Base-by-base conservation (phyloP, 1,284 basidiomycete genomes). In the Agroathelia rolfsii region DNA sequence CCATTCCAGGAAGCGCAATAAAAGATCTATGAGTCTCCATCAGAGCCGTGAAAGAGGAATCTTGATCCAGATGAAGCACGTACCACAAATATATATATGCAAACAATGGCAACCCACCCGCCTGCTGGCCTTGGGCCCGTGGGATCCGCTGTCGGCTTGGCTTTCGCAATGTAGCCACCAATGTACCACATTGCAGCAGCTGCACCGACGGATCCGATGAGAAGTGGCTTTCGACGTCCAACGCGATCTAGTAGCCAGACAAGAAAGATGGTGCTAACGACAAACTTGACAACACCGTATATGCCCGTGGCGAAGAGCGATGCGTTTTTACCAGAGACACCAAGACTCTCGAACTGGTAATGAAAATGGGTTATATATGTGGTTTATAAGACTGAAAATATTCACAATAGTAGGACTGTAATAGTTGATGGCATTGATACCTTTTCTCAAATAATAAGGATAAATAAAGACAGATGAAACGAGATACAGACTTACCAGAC, bases 301-400 rank as follows among this genome's bases (percentile, higher is more conserved):
- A n/a, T 54, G 17, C 66, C 67, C n/a, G 66, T 68, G 0, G 63
- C 62, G 17, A 66, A 49, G 3, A 69, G 50, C 3, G 54, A 46
- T 3, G 60, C 59, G 31, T 39, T 53, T 8, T 51, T 52, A 0
- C 60, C 61, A 3, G 53, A 55, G 11, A 66, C 44, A 14, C 63
- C 64, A 28, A 70, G 58, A 2, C 58, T 61, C 25, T 52, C 52
- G 54, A 66, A 64, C n/a, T n/a, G n/a, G n/a, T n/a, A n/a, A n/a
- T n/a, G n/a, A n/a, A n/a, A n/a, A n/a, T n/a, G n/a, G n/a, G n/a
- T n/a, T n/a, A n/a, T n/a, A n/a, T n/a, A n/a, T n/a, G n/a, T n/a
- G n/a, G n/a, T n/a, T n/a, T n/a, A n/a, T n/a, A n/a, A n/a, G n/a
- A n/a, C n/a, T n/a, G n/a, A n/a, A n/a, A n/a, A n/a, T n/a, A n/a